Conservation (phyloP, 2,329 filamentous ascomycete genomes). For the Aureobasidium mangrovei region DNA sequence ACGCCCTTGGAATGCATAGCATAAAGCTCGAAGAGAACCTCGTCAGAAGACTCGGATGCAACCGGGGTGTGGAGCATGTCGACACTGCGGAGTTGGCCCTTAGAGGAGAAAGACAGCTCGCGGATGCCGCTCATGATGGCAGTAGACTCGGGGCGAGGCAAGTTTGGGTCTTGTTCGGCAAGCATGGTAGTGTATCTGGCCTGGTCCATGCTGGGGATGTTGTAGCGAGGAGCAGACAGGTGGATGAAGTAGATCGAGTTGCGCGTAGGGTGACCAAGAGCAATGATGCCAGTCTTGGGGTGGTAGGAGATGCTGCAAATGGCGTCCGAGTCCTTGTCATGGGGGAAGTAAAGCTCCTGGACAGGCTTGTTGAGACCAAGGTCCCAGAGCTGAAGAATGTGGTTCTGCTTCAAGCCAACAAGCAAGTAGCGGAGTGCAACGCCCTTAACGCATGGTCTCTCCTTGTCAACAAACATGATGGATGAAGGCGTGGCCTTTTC, state of each 20-base stretch:
- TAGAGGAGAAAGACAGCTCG: constrained; percentile 84
- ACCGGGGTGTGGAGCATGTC: constrained; percentile 69
- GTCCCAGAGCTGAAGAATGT: constrained; percentile 97
- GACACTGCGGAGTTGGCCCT: constrained; percentile 78
- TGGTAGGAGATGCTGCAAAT: constrained; percentile 97
- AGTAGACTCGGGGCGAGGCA: constrained; percentile 84
- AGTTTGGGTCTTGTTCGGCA: constrained; percentile 58
- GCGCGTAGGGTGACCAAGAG: constrained; percentile 89
- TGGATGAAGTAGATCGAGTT: constrained; percentile 98
- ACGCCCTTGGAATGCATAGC: constrained; percentile 96
- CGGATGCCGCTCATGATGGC: constrained; percentile 95
- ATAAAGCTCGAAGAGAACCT: constrained; percentile 84
- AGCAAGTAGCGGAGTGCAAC: constrained; percentile 90
- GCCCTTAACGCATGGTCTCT: constrained; percentile 82
- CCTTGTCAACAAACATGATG: constrained; percentile 90
- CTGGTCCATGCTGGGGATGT: constrained; percentile 69
- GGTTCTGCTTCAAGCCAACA: constrained; percentile 97
- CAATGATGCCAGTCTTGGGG: constrained; percentile 81
- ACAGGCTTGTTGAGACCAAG: constrained; percentile 90
- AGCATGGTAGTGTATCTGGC: constrained; percentile 78
- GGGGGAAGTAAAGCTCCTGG: constrained; percentile 92
- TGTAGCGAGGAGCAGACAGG: constrained; percentile 88
- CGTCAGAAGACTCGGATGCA: constrained; percentile 51
- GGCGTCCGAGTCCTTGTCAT: constrained; percentile 93
- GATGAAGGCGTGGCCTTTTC: constrained; percentile 98